These are phyloP conservation scores for Golubevia sp. DNA, from an alignment of 1,284 basidiomycete species.

Conservation along the genomic window DNA sequence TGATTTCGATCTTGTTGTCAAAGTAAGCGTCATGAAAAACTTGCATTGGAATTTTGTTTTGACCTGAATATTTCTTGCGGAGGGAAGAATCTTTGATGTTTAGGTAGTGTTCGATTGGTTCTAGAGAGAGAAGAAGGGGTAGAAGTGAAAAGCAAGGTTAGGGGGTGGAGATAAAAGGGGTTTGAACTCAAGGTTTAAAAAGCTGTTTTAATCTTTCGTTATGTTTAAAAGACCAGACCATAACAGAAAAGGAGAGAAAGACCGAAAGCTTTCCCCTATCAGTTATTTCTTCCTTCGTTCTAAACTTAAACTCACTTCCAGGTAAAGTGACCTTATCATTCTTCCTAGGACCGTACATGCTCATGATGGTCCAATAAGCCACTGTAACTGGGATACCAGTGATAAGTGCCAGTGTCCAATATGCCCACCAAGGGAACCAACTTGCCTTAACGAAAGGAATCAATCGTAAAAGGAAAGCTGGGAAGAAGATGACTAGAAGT, in stretches of 20 bases:
- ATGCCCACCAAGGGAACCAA: constrained; percentile 55
- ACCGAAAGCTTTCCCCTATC: too few relatives aligned
- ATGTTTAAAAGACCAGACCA: too few relatives aligned
- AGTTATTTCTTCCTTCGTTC: too few relatives aligned
- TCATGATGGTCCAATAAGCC: constrained; percentile 88
- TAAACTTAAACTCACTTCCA: constrained; percentile 60
- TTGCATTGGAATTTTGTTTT: constrained; percentile 95
- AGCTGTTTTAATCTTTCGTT: not conserved
- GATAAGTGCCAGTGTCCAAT: constrained; percentile 69
- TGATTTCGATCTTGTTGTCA: constrained; percentile 93
- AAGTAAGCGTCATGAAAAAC: constrained; percentile 97
- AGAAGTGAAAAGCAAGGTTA: not conserved
- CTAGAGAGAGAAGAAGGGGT: not conserved
- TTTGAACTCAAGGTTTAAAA: not conserved
- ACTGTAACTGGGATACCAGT: constrained; percentile 78
- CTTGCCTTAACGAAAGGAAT: constrained; percentile 55
- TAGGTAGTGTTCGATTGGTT: constrained; percentile 80
- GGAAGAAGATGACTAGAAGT: constrained; percentile 64
- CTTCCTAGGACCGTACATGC: constrained; percentile 77
- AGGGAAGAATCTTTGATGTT: constrained; percentile 83
- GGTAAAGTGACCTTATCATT: constrained; percentile 88
- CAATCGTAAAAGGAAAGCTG: constrained; percentile 51
- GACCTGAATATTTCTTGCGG: constrained; percentile 72
- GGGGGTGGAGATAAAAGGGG: not conserved
- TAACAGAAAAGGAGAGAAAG: too few relatives aligned